phyloP scores from a whole-genome alignment of 1,284 basidiomycete species.

The Kalmanozyma brasiliensis region DNA sequence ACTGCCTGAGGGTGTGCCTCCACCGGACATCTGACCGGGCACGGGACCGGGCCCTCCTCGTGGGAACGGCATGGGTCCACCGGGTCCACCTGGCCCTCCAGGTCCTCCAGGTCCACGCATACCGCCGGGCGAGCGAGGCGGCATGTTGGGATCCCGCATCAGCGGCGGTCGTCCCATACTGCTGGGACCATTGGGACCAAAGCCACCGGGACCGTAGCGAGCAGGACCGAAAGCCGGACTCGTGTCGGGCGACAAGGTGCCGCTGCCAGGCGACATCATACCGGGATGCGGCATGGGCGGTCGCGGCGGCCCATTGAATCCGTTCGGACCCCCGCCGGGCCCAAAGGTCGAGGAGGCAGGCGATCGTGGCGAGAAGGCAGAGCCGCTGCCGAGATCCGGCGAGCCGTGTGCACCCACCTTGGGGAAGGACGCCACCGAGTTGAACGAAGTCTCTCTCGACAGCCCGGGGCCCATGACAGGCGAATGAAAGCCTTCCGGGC shows the following conservation, averaged over 20 bases:
- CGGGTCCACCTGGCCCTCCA: conserved; percentile 6
- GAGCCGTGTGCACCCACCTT: conserved; percentile 35
- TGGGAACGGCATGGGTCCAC: conserved; percentile 28
- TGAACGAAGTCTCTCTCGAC: conserved; percentile 54
- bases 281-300: conserved; percentile 33
- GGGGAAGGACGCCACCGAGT: conserved; percentile 55
- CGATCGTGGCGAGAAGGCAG: conserved; percentile 36
- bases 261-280: conserved; percentile 37
- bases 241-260: conserved; percentile 40
- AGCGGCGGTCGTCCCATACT: conserved; percentile 41
- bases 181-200: conserved; percentile 24
- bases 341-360: conserved; percentile 41
- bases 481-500: conserved; percentile 12
- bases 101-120: conserved; percentile 25
- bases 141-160: conserved; percentile 48
- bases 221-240: conserved; percentile 42
- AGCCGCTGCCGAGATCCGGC: conserved; percentile 32
- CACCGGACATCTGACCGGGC: conserved; percentile 34
- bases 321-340: conserved; percentile 19
- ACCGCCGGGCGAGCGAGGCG: conserved; percentile 32
- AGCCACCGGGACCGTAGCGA: conserved; percentile 22
- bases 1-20: conserved; percentile 22
- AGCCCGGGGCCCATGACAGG: conserved; percentile 35
- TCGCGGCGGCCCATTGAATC: conserved; percentile 18
- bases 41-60: conserved; percentile 38